Evolutionary conservation across 2,329 filamentous ascomycete species (phyloP).

Genomic region (Ascochyta clinopodiicola): DNA sequence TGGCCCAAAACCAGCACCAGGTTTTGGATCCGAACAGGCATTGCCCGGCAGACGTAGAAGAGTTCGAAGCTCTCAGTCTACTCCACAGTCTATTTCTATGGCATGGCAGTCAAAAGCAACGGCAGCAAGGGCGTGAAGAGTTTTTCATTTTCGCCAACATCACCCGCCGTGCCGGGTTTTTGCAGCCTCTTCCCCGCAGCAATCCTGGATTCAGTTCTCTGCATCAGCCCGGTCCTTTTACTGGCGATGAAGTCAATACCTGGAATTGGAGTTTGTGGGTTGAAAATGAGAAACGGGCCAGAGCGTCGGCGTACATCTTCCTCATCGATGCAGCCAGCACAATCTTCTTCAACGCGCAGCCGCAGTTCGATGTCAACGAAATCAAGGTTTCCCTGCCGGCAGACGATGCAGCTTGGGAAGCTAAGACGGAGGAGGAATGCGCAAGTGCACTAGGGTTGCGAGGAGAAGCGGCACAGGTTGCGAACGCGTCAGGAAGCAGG

Average conservation of each 20-base stretch:
- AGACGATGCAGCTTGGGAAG: slow-evolving; percentile 78
- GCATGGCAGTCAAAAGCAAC: slow-evolving; percentile 72
- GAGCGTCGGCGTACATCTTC: slow-evolving; percentile 70
- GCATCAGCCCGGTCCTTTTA: slow-evolving; percentile 61
- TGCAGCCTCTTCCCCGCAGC: slow-evolving; percentile 59
- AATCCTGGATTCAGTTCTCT: slow-evolving; percentile 63
- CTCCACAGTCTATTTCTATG: slow-evolving; percentile 69
- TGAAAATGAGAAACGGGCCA: slow-evolving; percentile 72
- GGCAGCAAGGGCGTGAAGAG: slow-evolving; percentile 66
- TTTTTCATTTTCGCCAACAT: slow-evolving; percentile 65
- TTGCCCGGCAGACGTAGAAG: slow-evolving; percentile 60
- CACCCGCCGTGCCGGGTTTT: slow-evolving; percentile 63
- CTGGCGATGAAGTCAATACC: slow-evolving; percentile 54
- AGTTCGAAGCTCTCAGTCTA: slow-evolving; percentile 71
- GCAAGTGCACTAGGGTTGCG: slow-evolving; percentile 69
- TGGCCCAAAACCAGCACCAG: slow-evolving; percentile 42
- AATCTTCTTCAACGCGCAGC: slow-evolving; percentile 73
- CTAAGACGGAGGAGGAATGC: slow-evolving; percentile 64
- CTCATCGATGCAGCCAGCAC: slow-evolving; percentile 69
- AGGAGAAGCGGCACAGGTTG: slow-evolving; percentile 62
- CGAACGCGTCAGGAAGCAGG: slow-evolving; percentile 68
- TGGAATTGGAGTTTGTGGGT: slow-evolving; percentile 74
- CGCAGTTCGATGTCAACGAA: slow-evolving; percentile 69
- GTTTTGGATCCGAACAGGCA: slow-evolving; percentile 50
- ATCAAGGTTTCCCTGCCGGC: slow-evolving; percentile 72